Conservation (phyloP, 768 basidiomycete genomes). For the Stropharia rugosoannulata region DNA sequence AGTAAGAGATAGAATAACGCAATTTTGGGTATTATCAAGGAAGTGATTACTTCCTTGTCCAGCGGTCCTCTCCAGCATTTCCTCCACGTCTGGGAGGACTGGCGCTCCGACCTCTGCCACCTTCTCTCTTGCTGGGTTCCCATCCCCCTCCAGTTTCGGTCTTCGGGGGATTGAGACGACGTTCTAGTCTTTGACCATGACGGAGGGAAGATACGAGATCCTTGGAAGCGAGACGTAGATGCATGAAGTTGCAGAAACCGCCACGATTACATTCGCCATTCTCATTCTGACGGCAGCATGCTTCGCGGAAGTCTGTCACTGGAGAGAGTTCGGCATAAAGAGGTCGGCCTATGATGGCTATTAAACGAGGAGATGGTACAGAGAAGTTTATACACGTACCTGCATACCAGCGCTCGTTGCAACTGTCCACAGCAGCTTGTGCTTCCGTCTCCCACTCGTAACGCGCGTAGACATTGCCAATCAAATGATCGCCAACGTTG, state of each 20-base stretch:
- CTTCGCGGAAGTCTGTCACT: constrained; percentile 98
- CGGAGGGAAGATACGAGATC: constrained; percentile 78
- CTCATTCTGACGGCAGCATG: constrained; percentile 98
- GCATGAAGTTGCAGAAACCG: constrained; percentile 99
- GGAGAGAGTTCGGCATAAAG: constrained; percentile 97
- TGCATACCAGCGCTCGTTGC: constrained; percentile 98
- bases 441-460: constrained; percentile 99
- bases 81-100: constrained; percentile 67
- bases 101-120: constrained; percentile 68
- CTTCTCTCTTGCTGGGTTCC: constrained; percentile 75
- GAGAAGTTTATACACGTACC: constrained; percentile 47
- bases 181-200: constrained; percentile 81
- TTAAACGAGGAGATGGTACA: constrained; percentile 10
- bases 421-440: constrained; percentile 84
- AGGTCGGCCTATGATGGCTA: constrained; percentile 65
- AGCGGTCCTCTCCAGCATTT: constrained; percentile 71
- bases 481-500: constrained; percentile 98
- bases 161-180: constrained; percentile 70
- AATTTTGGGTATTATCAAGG: neutral
- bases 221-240: constrained; percentile 84
- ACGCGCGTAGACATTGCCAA: constrained; percentile 96
- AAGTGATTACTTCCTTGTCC: constrained; percentile 50
- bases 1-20: neutral
- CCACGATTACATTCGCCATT: constrained; percentile 98
- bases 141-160: constrained; percentile 72